Conservation (phyloP, 495 filamentous ascomycete species). For the Podospora didyma region DNA sequence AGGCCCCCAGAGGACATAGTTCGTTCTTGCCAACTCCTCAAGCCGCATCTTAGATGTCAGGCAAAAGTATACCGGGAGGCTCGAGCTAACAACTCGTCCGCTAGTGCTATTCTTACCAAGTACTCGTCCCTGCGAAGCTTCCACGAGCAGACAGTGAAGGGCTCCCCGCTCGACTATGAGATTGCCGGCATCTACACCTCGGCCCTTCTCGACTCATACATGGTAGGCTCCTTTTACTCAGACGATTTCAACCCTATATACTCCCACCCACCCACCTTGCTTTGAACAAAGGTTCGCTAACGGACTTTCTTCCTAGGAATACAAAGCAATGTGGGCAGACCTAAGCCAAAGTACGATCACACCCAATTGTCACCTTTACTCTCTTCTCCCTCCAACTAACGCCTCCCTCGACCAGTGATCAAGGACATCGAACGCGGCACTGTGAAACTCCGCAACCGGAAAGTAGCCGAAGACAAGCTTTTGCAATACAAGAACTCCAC, state of each 20-base stretch:
- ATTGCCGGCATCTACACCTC: neutral
- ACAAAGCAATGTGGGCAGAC: neutral
- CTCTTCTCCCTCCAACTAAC: too few relatives aligned
- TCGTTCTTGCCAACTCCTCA: too few relatives aligned
- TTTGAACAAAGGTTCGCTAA: too few relatives aligned
- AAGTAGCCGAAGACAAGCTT: neutral
- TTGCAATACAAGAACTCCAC: neutral
- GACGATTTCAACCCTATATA: too few relatives aligned
- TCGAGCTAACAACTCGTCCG: neutral
- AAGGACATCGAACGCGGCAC: neutral
- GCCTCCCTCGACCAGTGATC: neutral
- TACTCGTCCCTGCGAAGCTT: neutral
- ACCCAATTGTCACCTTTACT: too few relatives aligned
- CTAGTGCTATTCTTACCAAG: neutral
- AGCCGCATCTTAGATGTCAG: too few relatives aligned
- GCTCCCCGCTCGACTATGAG: slow-evolving; percentile 1
- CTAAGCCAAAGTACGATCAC: neutral
- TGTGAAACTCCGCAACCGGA: neutral
- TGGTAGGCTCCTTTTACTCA: neutral
- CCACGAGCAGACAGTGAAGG: neutral
- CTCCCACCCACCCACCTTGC: too few relatives aligned
- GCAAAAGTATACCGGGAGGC: too few relatives aligned
- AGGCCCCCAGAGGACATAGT: neutral
- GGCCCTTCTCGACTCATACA: neutral
- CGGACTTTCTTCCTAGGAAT: neutral